phyloP scores from a whole-genome alignment of 2,329 filamentous ascomycete species.

The Ascochyta clinopodiicola region DNA sequence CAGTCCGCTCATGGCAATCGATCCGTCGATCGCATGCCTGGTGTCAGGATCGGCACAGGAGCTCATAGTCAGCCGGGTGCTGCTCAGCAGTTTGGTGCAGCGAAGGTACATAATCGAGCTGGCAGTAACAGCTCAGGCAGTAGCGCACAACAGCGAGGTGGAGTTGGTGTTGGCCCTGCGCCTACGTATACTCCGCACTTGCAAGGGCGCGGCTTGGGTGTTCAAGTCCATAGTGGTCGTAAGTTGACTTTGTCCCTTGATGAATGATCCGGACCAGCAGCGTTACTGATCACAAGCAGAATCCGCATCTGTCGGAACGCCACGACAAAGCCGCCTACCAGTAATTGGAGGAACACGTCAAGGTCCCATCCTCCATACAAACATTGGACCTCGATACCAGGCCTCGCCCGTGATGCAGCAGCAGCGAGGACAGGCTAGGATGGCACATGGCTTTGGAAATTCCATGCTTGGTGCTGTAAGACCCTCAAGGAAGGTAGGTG shows the following conservation, averaged over 20 bases:
- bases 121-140: constrained; percentile 37
- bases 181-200: constrained; percentile 29
- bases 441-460: constrained; percentile 24
- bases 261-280: background rate
- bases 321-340: constrained; percentile 38
- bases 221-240: constrained; percentile 30
- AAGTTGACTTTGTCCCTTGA: constrained; percentile 12
- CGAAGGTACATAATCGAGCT: constrained; percentile 26
- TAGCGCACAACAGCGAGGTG: constrained; percentile 31
- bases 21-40: constrained; percentile 40
- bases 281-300: constrained; percentile 21
- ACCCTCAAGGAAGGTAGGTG: constrained; percentile 34
- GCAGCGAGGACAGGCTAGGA: constrained; percentile 38
- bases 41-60: constrained; percentile 32
- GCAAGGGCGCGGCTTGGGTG: constrained; percentile 25
- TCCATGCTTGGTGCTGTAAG: constrained; percentile 40
- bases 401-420: constrained; percentile 41
- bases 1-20: constrained; percentile 37
- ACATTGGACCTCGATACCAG: constrained; percentile 32
- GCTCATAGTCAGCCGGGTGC: constrained; percentile 29
- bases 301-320: constrained; percentile 34
- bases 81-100: constrained; percentile 20
- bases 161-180: constrained; percentile 21
- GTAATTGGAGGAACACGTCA: constrained; percentile 37
- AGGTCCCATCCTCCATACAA: constrained; percentile 26